Evolutionary conservation across 2,329 filamentous ascomycete species (phyloP).

Genomic region (Periconia digitata): DNA sequence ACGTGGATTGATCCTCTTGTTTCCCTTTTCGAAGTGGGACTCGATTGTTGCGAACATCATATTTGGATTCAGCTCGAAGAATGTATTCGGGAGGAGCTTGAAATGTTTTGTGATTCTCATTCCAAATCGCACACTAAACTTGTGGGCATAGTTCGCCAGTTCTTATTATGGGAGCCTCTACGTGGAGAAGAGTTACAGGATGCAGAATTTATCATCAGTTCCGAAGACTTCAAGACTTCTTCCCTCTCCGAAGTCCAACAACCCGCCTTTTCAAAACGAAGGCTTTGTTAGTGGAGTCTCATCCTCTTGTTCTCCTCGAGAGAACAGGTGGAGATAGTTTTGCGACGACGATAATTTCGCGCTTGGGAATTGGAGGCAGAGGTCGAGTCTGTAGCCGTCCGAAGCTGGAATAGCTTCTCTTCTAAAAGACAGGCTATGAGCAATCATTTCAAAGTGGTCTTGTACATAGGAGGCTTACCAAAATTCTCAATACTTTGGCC

Average conservation of each 20-base stretch:
- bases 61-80: not conserved
- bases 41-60: slow-evolving; percentile 1
- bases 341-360: not conserved
- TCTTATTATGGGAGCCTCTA: not conserved
- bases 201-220: no score
- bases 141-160: no score
- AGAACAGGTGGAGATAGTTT: not conserved
- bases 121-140: not conserved
- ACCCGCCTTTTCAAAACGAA: not conserved
- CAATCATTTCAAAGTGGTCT: not conserved
- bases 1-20: slow-evolving; percentile 1
- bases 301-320: not conserved
- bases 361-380: not conserved
- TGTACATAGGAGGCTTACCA: not conserved
- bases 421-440: not conserved
- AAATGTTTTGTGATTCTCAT: no score
- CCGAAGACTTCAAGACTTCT: not conserved
- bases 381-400: not conserved
- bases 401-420: not conserved
- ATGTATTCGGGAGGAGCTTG: not conserved
- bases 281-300: slow-evolving; percentile 1
- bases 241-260: not conserved
- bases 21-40: not conserved
- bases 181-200: no score
- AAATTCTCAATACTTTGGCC: not conserved